A percentile compares a stretch with the other conserved stretches of the same genome.
Conservation (phyloP, 805 yeast species). For the Wickerhamiella musiphila region DNA sequence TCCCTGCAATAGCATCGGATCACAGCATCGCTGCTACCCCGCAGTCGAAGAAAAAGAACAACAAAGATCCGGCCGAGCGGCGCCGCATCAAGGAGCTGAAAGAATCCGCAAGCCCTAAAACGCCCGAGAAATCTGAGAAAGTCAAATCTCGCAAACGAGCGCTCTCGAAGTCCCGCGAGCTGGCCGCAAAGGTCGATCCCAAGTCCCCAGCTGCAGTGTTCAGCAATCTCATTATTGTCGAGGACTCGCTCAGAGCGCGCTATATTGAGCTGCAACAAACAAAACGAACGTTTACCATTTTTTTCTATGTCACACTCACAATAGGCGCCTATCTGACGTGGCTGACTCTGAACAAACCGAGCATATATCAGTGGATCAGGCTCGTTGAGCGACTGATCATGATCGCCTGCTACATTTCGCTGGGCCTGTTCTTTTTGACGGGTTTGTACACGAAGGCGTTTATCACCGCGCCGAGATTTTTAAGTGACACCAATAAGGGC, state of each 20-base stretch:
- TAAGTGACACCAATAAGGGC: slow-evolving; percentile 77
- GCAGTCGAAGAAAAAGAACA: too few species aligned
- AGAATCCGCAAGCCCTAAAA: too few species aligned
- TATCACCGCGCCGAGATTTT: slow-evolving; percentile 60
- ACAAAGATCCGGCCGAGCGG: too few species aligned
- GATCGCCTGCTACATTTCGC: slow-evolving; percentile 43
- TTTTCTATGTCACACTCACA: slow-evolving; percentile 21
- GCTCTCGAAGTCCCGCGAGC: not conserved
- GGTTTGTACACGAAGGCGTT: slow-evolving; percentile 84
- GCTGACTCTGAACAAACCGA: slow-evolving; percentile 18
- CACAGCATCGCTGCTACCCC: too few species aligned
- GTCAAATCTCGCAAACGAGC: not conserved
- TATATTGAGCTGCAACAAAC: slow-evolving; percentile 51
- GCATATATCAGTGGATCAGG: slow-evolving; percentile 23
- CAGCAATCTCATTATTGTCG: slow-evolving; percentile 56
- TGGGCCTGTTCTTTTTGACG: slow-evolving; percentile 62
- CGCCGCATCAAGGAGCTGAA: not conserved
- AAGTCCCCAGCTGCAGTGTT: slow-evolving; percentile 4
- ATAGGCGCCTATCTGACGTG: slow-evolving; percentile 20
- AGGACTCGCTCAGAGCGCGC: slow-evolving; percentile 72
- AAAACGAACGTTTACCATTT: slow-evolving; percentile 43
- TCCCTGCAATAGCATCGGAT: too few species aligned
- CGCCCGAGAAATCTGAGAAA: too few species aligned
- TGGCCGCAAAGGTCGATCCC: slow-evolving; percentile 1
- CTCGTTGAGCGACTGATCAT: slow-evolving; percentile 29